phyloP scores from a whole-genome alignment of 1,139 yeast genomes.

The Blastobotrys petasosporus region DNA sequence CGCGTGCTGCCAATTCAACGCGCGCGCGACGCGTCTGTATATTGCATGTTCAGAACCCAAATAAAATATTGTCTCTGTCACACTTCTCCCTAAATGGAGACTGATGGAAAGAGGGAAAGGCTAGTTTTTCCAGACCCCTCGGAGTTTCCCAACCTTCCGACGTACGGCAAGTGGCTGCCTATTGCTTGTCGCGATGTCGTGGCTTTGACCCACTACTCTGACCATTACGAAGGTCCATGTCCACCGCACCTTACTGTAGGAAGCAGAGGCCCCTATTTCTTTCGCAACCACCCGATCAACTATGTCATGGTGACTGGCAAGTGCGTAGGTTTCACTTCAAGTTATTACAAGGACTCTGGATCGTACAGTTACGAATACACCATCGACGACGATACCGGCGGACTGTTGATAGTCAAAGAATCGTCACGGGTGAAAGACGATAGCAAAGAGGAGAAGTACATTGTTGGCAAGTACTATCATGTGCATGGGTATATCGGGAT shows the following conservation, averaged over 20 bases:
- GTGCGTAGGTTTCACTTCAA: constrained; percentile 16
- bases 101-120: no score
- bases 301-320: constrained; percentile 24
- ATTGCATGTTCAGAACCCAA: no score
- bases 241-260: neutral
- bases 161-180: constrained; percentile 13
- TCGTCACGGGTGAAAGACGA: neutral
- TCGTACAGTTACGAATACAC: constrained; percentile 5
- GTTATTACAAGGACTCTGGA: constrained; percentile 6
- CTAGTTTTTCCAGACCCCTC: no score
- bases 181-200: constrained; percentile 10
- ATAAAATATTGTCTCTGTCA: no score
- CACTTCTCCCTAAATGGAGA: no score
- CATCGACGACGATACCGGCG: constrained; percentile 19
- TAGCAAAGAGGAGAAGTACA: neutral
- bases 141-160: constrained; percentile 7
- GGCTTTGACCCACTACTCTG: constrained; percentile 1
- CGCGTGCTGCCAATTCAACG: no score
- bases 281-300: constrained; percentile 27
- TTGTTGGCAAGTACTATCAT: constrained; percentile 4
- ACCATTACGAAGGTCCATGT: constrained; percentile 2
- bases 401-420: neutral
- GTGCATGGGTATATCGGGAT: constrained; percentile 8
- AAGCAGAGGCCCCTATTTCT: constrained; percentile 15
- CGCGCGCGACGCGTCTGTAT: no score